A percentile compares a stretch with the other conserved stretches of the same genome.
Conservation (phyloP, 306 rosid genomes). For the Trichosanthes cucumerina region DNA sequence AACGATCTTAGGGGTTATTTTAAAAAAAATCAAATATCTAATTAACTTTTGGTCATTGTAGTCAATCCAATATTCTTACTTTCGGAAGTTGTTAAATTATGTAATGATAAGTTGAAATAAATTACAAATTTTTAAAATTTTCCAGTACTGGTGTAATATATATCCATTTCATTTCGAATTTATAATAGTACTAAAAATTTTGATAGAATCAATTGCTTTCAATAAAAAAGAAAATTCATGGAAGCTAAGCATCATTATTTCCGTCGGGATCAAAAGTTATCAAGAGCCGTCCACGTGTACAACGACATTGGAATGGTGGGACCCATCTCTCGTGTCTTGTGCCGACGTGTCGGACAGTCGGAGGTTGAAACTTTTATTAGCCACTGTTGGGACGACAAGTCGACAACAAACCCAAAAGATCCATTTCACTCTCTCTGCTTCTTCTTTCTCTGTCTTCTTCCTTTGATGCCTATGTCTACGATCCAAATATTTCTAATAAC, state of each 20-base stretch:
- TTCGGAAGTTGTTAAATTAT: too few relatives aligned
- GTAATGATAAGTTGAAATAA: too few relatives aligned
- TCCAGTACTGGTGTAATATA: too few relatives aligned
- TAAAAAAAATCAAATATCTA: too few relatives aligned
- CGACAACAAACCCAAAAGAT: neutral
- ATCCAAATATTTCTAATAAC: neutral
- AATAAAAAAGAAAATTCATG: too few relatives aligned
- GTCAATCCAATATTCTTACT: too few relatives aligned
- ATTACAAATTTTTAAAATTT: too few relatives aligned
- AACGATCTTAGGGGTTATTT: too few relatives aligned
- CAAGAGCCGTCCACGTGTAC: neutral
- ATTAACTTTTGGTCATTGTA: too few relatives aligned
- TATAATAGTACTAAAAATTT: too few relatives aligned
- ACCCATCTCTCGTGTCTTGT: neutral
- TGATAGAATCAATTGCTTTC: too few relatives aligned
- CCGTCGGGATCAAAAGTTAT: neutral
- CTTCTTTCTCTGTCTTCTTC: neutral
- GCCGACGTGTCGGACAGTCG: neutral
- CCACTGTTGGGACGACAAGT: neutral
- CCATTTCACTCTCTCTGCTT: neutral
- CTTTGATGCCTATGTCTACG: constrained; percentile 4
- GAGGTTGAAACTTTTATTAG: neutral
- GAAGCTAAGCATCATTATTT: neutral
- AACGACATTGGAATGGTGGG: neutral
- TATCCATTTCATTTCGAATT: neutral